Percentiles rank a stretch among this genome's conserved stretches.
These are phyloP conservation scores for Pelargonium citronellum DNA, from an alignment of 441 rosid species.

Conservation along the genomic window DNA sequence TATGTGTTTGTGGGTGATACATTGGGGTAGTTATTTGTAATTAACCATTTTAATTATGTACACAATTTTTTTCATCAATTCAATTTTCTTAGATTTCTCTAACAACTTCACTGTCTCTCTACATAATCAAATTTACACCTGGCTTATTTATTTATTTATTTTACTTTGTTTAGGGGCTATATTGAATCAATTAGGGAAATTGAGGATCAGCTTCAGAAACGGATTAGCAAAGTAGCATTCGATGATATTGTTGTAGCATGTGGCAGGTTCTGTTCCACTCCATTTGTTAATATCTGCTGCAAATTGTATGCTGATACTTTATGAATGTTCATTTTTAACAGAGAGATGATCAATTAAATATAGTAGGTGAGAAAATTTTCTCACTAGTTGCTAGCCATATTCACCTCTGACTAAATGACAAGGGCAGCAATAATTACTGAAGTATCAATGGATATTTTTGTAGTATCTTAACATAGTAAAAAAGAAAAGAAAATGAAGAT, in stretches of 20 bases:
- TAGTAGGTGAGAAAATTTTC: not conserved
- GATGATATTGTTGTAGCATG: conserved; percentile 94
- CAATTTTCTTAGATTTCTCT: not conserved
- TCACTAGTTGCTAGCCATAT: not conserved
- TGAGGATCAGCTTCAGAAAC: conserved; percentile 63
- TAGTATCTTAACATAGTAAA: not conserved
- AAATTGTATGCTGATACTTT: not conserved
- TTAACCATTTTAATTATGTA: not conserved
- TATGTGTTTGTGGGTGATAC: too few species aligned
- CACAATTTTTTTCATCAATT: not conserved
- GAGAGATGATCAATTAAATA: not conserved
- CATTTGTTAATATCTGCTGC: conserved; percentile 9
- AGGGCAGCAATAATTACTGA: not conserved
- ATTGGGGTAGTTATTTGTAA: too few species aligned
- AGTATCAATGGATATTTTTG: not conserved
- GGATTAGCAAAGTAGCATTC: conserved; percentile 41
- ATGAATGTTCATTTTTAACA: not conserved
- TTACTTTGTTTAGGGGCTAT: conserved; percentile 60
- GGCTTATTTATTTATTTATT: not conserved
- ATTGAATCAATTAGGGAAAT: conserved; percentile 80
- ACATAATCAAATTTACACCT: not conserved
- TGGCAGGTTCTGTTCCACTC: conserved; percentile 64
- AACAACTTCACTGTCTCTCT: not conserved
- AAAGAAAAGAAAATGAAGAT: not conserved
- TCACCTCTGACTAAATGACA: not conserved